Conservation (phyloP, 495 filamentous ascomycete genomes). For the Thermothielavioides terrestris region DNA sequence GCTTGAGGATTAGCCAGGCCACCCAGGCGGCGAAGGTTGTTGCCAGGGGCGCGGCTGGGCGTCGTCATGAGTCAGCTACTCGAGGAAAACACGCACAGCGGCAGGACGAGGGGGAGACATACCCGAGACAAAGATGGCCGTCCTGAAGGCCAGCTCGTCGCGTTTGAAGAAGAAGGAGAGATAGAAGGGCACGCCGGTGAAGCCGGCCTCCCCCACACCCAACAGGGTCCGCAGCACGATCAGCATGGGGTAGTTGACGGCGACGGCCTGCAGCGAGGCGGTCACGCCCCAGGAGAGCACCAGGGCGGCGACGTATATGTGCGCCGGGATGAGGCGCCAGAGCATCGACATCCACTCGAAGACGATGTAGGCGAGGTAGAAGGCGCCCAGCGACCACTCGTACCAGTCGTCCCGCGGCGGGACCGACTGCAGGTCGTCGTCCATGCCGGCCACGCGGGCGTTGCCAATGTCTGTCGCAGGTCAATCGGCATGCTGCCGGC, state of each 20-base stretch:
- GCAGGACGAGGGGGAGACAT: conserved; percentile 38
- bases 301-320: conserved; percentile 54
- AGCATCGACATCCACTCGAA: conserved; percentile 71
- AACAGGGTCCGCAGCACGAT: conserved; percentile 58
- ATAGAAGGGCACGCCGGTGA: conserved; percentile 70
- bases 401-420: conserved; percentile 62
- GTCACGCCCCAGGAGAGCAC: conserved; percentile 60
- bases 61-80: conserved; percentile 12
- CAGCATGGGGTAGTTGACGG: conserved; percentile 61
- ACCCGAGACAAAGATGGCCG: conserved; percentile 67
- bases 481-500: background rate
- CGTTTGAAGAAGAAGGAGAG: conserved; percentile 81
- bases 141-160: conserved; percentile 70
- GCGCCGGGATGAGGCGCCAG: conserved; percentile 59
- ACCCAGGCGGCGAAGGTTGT: conserved; percentile 77
- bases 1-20: conserved; percentile 71
- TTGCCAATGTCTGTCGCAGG: conserved; percentile 67
- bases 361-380: conserved; percentile 58
- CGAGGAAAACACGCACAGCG: conserved; percentile 47
- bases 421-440: conserved; percentile 52
- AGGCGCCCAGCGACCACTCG: conserved; percentile 69
- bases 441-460: conserved; percentile 65
- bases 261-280: conserved; percentile 63
- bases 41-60: conserved; percentile 63
- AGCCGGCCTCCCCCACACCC: conserved; percentile 67